These are phyloP conservation scores for Sarcodon aspratus DNA, from an alignment of 768 basidiomycete genomes.

Conservation along the genomic window DNA sequence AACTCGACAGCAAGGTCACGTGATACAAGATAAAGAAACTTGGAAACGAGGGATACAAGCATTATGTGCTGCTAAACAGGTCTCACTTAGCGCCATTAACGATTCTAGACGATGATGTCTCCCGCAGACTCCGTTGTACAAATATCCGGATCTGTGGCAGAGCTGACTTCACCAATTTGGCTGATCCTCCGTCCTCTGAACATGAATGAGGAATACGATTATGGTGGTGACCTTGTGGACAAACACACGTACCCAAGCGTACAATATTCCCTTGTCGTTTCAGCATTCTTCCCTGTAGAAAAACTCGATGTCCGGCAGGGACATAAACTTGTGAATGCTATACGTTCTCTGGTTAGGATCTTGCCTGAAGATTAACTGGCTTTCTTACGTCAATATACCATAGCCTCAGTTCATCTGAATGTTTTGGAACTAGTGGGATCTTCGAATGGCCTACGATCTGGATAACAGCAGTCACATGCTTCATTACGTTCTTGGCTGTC, in stretches of 20 bases:
- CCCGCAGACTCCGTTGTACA: no score
- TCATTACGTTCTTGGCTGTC: slow-evolving; percentile 42
- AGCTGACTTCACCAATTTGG: no score
- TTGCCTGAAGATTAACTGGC: background rate
- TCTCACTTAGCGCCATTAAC: no score
- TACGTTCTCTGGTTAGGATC: slow-evolving; percentile 1
- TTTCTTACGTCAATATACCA: slow-evolving; percentile 66
- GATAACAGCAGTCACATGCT: slow-evolving; percentile 56
- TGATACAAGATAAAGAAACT: no score
- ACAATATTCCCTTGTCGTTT: slow-evolving; percentile 58
- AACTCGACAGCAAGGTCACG: no score
- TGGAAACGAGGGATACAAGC: no score
- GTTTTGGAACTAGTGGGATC: slow-evolving; percentile 41
- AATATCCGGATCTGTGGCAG: no score
- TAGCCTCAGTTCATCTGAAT: slow-evolving; percentile 39
- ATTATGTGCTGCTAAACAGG: no score
- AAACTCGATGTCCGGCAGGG: slow-evolving; percentile 48
- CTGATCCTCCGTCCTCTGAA: no score
- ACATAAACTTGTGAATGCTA: slow-evolving; percentile 68
- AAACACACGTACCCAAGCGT: slow-evolving; percentile 38
- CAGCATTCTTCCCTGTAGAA: slow-evolving; percentile 26
- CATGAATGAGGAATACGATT: no score
- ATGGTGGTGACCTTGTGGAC: no score
- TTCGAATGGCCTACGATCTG: slow-evolving; percentile 66
- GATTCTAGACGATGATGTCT: no score